A percentile compares a stretch with the other conserved stretches of the same genome.
phyloP scores from a whole-genome alignment of 768 basidiomycete genomes.

The Russula dissimulans region DNA sequence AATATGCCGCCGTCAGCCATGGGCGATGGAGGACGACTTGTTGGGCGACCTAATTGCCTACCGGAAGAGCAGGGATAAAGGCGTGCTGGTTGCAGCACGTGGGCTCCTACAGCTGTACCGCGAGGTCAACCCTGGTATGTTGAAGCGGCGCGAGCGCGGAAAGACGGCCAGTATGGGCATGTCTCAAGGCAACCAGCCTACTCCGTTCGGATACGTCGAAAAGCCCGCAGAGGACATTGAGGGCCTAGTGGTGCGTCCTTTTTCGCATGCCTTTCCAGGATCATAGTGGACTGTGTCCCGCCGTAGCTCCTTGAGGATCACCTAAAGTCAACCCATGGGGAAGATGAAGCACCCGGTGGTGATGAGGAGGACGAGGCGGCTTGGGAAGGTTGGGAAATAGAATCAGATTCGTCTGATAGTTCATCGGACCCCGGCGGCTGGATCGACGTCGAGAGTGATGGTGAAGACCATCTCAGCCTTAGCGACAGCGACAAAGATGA shows the following conservation, averaged over 20 bases:
- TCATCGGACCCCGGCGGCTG: conserved; percentile 59
- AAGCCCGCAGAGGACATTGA: conserved; percentile 80
- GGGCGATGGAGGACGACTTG: conserved; percentile 94
- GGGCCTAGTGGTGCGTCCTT: conserved; percentile 65
- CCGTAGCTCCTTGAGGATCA: conserved; percentile 81
- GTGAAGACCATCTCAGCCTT: conserved; percentile 57
- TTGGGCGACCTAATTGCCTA: conserved; percentile 91
- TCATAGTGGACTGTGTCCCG: not conserved
- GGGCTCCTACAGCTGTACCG: conserved; percentile 84
- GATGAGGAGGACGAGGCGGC: conserved; percentile 51
- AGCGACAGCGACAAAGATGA: conserved; percentile 72
- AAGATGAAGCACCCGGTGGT: conserved; percentile 38
- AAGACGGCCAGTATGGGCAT: conserved; percentile 83
- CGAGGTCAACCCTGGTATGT: conserved; percentile 91
- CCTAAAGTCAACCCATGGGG: conserved; percentile 59
- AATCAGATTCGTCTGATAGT: conserved; percentile 53
- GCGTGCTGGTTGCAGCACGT: conserved; percentile 81
- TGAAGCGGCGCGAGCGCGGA: conserved; percentile 84
- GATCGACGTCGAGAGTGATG: conserved; percentile 70
- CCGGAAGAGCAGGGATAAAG: conserved; percentile 89
- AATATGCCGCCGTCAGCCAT: conserved; percentile 89
- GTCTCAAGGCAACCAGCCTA: conserved; percentile 49
- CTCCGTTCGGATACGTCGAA: conserved; percentile 75
- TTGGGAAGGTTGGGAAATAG: conserved; percentile 88
- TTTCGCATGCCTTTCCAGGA: not conserved